Conservation (phyloP, 345 rosid genomes). For the Lumnitzera racemosa region DNA sequence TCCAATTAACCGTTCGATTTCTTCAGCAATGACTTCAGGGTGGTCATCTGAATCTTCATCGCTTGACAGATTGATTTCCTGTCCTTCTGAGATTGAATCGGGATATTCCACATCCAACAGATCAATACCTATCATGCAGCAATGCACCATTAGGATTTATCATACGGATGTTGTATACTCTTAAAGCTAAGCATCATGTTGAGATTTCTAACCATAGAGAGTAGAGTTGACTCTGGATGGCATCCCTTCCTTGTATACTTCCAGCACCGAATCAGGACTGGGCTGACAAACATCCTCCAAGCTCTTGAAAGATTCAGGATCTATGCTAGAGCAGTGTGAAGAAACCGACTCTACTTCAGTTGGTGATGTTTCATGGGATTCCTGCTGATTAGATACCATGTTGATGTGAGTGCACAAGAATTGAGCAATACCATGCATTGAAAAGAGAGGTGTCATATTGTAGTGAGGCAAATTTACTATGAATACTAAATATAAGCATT, state of each 20-base stretch:
- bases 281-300: conserved; percentile 52
- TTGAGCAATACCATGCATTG: too few species aligned
- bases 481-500: too few species aligned
- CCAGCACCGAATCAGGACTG: conserved; percentile 85
- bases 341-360: conserved; percentile 28
- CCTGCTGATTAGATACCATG: too few species aligned
- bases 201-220: conserved; percentile 34
- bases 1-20: conserved; percentile 20
- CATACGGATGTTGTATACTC: not conserved
- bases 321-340: conserved; percentile 29
- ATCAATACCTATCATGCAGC: conserved; percentile 19
- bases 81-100: conserved; percentile 42
- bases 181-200: not conserved
- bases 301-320: conserved; percentile 39
- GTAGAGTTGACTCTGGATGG: conserved; percentile 15
- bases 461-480: too few species aligned
- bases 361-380: too few species aligned
- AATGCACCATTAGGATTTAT: conserved; percentile 30
- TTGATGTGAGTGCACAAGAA: too few species aligned
- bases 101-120: conserved; percentile 41
- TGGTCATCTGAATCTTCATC: conserved; percentile 39
- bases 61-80: conserved; percentile 50
- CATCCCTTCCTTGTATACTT: conserved; percentile 29
- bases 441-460: too few species aligned
- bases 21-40: conserved; percentile 16